These are phyloP conservation scores for Talaromyces sp. DNA, from an alignment of 2,329 filamentous ascomycete species.

Conservation along the genomic window DNA sequence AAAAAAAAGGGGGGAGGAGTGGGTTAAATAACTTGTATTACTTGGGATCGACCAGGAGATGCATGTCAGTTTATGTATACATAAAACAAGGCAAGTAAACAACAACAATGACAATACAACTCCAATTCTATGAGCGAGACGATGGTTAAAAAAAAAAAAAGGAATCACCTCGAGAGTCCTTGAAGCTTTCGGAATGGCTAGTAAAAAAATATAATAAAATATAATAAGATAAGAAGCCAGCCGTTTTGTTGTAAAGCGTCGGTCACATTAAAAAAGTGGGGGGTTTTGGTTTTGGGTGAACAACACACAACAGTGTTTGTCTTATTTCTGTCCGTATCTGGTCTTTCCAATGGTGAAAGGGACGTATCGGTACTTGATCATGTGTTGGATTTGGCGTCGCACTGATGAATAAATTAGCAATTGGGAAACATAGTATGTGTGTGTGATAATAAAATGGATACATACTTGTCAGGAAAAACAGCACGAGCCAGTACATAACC, in stretches of 20 bases:
- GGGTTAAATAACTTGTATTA: not conserved
- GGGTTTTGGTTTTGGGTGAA: not conserved
- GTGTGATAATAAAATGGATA: constrained; percentile 20
- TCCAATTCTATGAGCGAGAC: not conserved
- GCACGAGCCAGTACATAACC: constrained; percentile 97
- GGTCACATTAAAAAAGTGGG: not conserved
- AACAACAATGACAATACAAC: not conserved
- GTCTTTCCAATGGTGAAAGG: constrained; percentile 90
- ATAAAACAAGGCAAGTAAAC: not conserved
- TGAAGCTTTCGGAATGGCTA: not conserved
- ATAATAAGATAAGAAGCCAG: not conserved
- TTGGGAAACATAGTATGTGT: too few relatives aligned
- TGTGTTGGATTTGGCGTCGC: constrained; percentile 99
- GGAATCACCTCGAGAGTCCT: not conserved
- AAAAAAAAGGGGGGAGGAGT: not conserved
- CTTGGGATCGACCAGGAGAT: not conserved
- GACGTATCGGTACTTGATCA: constrained; percentile 99
- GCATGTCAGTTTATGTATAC: not conserved
- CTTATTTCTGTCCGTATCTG: constrained; percentile 52
- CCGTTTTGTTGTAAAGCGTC: not conserved
- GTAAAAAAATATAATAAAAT: not conserved
- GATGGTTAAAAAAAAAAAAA: not conserved
- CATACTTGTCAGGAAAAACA: constrained; percentile 92
- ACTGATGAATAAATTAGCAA: constrained; percentile 49
- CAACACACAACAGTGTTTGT: not conserved